phyloP scores from a whole-genome alignment of 2,329 filamentous ascomycete species.

The Diaporthe vexans region DNA sequence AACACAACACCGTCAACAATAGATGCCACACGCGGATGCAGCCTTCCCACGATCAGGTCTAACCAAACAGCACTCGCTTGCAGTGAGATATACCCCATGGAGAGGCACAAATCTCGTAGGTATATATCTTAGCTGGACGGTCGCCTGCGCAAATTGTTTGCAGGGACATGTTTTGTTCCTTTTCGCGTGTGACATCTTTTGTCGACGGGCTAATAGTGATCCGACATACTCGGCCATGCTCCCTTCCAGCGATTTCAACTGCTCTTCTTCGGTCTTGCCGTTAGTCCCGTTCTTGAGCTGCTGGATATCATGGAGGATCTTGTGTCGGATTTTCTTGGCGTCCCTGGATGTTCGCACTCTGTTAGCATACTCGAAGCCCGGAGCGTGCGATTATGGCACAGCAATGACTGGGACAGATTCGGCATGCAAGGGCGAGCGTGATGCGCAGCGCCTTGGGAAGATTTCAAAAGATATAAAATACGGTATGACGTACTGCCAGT shows the following conservation, averaged over 20 bases:
- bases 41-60: neutral
- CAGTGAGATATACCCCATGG: neutral
- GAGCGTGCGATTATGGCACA: neutral
- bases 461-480: neutral
- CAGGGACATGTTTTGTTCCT: neutral
- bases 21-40: neutral
- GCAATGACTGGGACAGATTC: neutral
- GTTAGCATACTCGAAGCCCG: conserved; percentile 18
- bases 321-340: conserved; percentile 47
- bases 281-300: conserved; percentile 49
- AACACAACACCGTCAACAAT: conserved; percentile 5
- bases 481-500: conserved; percentile 40
- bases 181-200: conserved; percentile 11
- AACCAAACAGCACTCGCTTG: conserved; percentile 17
- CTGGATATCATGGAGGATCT: conserved; percentile 44
- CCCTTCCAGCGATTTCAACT: conserved; percentile 50
- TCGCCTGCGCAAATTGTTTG: neutral
- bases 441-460: neutral
- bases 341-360: conserved; percentile 36
- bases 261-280: conserved; percentile 42
- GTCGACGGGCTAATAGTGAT: conserved; percentile 1
- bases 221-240: conserved; percentile 51
- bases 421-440: neutral
- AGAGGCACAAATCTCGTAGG: neutral
- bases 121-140: too few species aligned